Base-by-base conservation (phyloP, 2,329 filamentous ascomycete genomes). In the Alternaria triticina region DNA sequence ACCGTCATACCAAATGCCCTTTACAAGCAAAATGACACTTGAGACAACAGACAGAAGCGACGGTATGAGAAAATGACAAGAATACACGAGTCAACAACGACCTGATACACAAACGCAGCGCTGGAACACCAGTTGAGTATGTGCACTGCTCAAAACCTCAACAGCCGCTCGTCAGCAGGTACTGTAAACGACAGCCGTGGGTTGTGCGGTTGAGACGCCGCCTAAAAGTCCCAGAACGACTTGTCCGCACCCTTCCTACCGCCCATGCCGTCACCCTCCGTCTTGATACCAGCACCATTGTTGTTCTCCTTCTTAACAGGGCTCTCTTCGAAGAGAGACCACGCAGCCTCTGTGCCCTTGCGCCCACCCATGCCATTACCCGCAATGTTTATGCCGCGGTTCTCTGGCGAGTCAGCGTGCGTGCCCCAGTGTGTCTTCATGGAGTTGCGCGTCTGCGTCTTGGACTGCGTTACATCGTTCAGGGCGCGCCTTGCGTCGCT, bases 391-490 rank as follows among this genome's bases (percentile, higher is more conserved):
- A 79, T 80, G 57, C 75, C 75, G 3, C 64, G 62, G 13, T 54
- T 54, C 22, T 74, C 70, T 25, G 76, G 75, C 4, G 72, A 71
- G 33, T 74, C 66, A 17, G 77, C 71, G 52, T 77, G 74, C 27
- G 74, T 64, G 22, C 72, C 73, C 72, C 78, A 80, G 65, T 77
- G 70, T 10, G 77, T 70, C 58, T 77, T 74, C 47, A 79, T 71
- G 20, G 93, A 92, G 78, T 87, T 85, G 68, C 87, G 88, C 66
- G 20, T 81, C 82, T 36, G 74, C 78, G 90, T 87, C 74, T 89
- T 88, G 61, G 90, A 85, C 75, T 92, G 93, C 65, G 90, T 91
- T 60, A 92, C 88, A 71, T 90, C 88, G 52, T 86, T 86, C 11
- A 92, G 84, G 10, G 90, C 82, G 20, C 62, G 75, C 65, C 71